Conservation (phyloP, 768 basidiomycete genomes). For the Imleria badia region DNA sequence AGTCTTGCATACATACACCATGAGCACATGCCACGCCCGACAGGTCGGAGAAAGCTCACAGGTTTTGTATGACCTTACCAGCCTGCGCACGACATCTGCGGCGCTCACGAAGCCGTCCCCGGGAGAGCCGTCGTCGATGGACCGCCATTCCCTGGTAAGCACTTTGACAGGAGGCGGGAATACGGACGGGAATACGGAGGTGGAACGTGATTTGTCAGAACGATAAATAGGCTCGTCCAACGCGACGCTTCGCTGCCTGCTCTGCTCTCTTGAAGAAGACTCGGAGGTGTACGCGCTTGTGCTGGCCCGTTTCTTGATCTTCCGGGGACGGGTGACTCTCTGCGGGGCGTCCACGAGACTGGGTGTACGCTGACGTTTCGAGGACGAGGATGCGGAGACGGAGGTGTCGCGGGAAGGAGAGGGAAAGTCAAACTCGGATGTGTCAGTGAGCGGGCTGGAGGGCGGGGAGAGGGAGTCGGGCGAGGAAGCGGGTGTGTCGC, state of each 20-base stretch:
- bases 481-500: constrained; percentile 13
- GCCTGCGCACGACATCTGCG: constrained; percentile 57
- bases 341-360: constrained; percentile 2
- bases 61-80: constrained; percentile 67
- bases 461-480: constrained; percentile 17
- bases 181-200: constrained; percentile 54
- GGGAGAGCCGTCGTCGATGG: constrained; percentile 50
- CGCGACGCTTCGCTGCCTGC: constrained; percentile 38
- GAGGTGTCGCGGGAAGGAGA: constrained; percentile 22
- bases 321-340: constrained; percentile 14
- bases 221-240: constrained; percentile 57
- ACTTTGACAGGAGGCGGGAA: constrained; percentile 35
- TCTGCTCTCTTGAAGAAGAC: constrained; percentile 45
- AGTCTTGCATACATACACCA: constrained; percentile 51
- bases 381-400: constrained; percentile 25
- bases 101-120: constrained; percentile 58
- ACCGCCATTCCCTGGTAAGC: constrained; percentile 46
- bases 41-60: constrained; percentile 46
- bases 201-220: constrained; percentile 62
- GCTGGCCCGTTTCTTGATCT: constrained; percentile 27
- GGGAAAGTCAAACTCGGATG: constrained; percentile 13
- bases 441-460: constrained; percentile 26
- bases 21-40: constrained; percentile 10
- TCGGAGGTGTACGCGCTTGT: constrained; percentile 25
- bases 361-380: constrained; percentile 23